Evolutionary conservation across 2,329 filamentous ascomycete genomes (phyloP), one percentile per base, ranked within the genome.

Genomic region (Neopestalotiopsis sp.): DNA sequence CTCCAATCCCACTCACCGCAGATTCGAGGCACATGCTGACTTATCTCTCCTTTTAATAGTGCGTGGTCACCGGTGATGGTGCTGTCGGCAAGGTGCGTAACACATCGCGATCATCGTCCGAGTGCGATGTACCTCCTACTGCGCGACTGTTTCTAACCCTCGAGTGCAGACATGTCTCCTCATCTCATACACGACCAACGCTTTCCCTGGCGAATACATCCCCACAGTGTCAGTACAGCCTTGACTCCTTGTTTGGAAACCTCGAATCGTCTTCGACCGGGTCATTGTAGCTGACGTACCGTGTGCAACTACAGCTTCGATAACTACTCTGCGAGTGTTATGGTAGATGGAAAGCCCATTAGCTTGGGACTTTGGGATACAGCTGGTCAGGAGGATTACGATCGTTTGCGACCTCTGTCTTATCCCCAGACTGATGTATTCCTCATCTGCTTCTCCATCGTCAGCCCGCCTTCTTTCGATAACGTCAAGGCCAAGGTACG

Each of bases 201-300:
- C 96, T 74, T 99, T 99, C 82, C 96, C 96, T n/a, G 96, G 96
- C 82, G 96, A 99, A 88, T 99, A 99, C 84, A 98, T 99, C 76
- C 96, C 96, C 74, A 99, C 96, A 77, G 96, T 99, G 93, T 96
- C 85, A 82, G 92, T 87, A 59, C 62, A 30, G 28, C 42, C 49
- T 45, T 53, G 17, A 38, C 62, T 17, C 42, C 24, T 45, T 13
- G 62, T 12, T 40, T 40, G 40, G n/a, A 14, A 17, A 12, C 12
- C 14, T n/a, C 14, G n/a, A 13, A n/a, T 56, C 14, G 42, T 38
- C 42, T 20, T 24, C 10, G 28, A 28, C n/a, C 24, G 24, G 24
- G 40, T 32, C 45, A 34, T 28, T 28, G 28, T 14, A 49, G 32
- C 68, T 69, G 45, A 69, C 45, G 12, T 45, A 24, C 32, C 32